Percentiles rank a stretch among this genome's conserved stretches.
Evolutionary conservation across 306 rosid species (phyloP).

Genomic region (Quercus variabilis): DNA sequence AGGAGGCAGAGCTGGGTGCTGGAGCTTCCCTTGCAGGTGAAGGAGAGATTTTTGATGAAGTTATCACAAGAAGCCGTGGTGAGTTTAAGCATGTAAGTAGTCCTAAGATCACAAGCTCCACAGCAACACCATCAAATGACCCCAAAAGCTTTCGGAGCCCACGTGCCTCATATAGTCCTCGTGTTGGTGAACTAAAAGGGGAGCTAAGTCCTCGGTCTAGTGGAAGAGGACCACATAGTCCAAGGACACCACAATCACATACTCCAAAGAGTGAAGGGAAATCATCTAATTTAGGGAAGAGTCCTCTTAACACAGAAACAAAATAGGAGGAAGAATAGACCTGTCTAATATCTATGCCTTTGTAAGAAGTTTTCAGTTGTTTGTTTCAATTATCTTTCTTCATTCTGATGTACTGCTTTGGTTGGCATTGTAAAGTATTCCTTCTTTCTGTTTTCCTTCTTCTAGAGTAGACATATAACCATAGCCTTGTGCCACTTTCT

Average conservation of each 20-base stretch:
- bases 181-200: conserved; percentile 45
- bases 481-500: conserved; percentile 21
- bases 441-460: conserved; percentile 17
- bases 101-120: conserved; percentile 78
- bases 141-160: conserved; percentile 54
- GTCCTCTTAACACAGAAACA: conserved; percentile 53
- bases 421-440: conserved; percentile 30
- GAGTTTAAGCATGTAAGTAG: conserved; percentile 83
- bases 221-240: conserved; percentile 56
- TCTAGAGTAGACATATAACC: conserved; percentile 19
- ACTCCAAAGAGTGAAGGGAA: conserved; percentile 30
- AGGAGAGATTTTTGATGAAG: conserved; percentile 80
- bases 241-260: conserved; percentile 29
- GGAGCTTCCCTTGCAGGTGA: conserved; percentile 61
- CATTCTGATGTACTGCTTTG: conserved; percentile 23
- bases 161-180: conserved; percentile 47
- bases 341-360: conserved; percentile 4
- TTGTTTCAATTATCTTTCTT: conserved; percentile 23
- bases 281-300: conserved; percentile 56
- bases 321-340: conserved; percentile 24
- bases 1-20: conserved; percentile 77
- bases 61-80: conserved; percentile 87
- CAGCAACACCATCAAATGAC: conserved; percentile 59
- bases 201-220: conserved; percentile 69
- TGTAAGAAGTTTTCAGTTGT: conserved; percentile 23